Conservation (phyloP, 2,329 filamentous ascomycete genomes). For the Microcera coccophila region DNA sequence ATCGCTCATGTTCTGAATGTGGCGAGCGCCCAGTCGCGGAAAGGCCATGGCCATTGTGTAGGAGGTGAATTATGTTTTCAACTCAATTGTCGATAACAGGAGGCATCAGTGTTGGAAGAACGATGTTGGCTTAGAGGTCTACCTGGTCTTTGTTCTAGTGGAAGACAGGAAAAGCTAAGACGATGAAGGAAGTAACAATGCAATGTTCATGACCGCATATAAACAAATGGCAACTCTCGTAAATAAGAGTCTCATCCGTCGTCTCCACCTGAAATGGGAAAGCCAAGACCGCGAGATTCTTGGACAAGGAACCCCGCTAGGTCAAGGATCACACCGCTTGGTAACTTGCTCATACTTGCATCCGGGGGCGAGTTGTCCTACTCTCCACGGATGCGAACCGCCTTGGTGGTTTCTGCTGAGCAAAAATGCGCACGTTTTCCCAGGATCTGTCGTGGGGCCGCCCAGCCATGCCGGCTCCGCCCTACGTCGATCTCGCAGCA, state of each 20-base stretch:
- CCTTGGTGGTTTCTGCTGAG: constrained; percentile 23
- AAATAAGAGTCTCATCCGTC: no score
- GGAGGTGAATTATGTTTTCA: no score
- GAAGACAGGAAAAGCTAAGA: no score
- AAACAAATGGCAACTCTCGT: no score
- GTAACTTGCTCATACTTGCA: constrained; percentile 20
- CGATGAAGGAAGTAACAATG: no score
- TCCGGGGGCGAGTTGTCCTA: constrained; percentile 5
- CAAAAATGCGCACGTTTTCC: constrained; percentile 38
- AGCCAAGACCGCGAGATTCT: constrained; percentile 7
- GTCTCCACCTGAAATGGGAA: no score
- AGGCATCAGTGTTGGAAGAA: no score
- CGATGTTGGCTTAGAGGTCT: no score
- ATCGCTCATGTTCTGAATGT: constrained; percentile 42
- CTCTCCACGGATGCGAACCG: background rate
- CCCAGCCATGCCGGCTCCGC: background rate
- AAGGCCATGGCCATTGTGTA: no score
- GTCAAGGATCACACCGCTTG: constrained; percentile 19
- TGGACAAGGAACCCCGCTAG: constrained; percentile 20
- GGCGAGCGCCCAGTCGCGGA: constrained; percentile 29
- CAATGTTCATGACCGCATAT: no score
- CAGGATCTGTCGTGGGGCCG: constrained; percentile 17
- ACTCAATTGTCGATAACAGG: no score
- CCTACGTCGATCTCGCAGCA: background rate
- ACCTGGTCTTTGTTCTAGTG: no score